Base-by-base conservation (phyloP, 2,329 filamentous ascomycete species). In the Botrytis byssoidea region DNA sequence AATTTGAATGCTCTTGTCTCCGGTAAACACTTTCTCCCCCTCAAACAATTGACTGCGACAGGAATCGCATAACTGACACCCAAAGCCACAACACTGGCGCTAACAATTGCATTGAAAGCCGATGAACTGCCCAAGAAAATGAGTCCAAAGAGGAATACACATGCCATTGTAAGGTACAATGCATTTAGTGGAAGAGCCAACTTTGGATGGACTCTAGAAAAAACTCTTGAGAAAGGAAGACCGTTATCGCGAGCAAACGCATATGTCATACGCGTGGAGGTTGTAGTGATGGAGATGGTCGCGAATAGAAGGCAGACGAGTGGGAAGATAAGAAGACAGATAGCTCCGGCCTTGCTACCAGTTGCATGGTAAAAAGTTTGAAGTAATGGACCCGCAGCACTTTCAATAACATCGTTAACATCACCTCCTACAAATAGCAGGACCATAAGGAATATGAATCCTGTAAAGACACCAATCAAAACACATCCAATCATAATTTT, bases 11-110 rank as follows among this genome's bases (percentile, higher is more conserved):
- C 79, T 59, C 90, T 84, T 3, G 86, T 68, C 40, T 69, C 84
- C 0, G 91, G 91, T 16, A 94, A 83, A 84, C 88, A 90, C 68
- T 84, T 89, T 12, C 93, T 86, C 4, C 91, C 90, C 1, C 90
- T 87, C 2, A 92, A 80, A 73, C 89, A 87, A 77, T 94, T 92
- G 77, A 94, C 89, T 0, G 88, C 85, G 59, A 93, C 87, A 0
- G 92, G 92, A 44, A 94, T 92, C 22, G 88, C 92, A 77, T 94
- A 94, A 6, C 90, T 91, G 7, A 94, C 83, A 18, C 91, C 90
- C 0, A 94, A 85, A 1, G 92, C 88, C 10, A 94, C 91, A 0
- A 94, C 92, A 0, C 90, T 91, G 0, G 91, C 88, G 0, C 90
- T 89, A 7, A 92, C 86, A 77, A 93, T 92, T 25, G 91, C 91